Base-by-base conservation (phyloP, 2,329 filamentous ascomycete genomes). In the Calonectria ilicicola region DNA sequence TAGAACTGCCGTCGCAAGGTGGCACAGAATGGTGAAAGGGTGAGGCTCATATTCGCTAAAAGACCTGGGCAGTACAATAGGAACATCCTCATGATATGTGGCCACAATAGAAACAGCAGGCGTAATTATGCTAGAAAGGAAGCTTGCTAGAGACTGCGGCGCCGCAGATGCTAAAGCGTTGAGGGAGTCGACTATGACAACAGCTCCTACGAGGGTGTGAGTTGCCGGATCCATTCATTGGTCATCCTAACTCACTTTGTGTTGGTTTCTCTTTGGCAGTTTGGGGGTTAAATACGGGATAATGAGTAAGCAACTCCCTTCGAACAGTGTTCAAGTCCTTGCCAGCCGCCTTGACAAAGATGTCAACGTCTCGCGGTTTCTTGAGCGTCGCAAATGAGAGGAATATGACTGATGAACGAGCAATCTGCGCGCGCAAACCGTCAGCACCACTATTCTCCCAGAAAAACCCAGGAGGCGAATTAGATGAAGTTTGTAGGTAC, bases 1-100 rank as follows among this genome's bases (percentile, higher is more conserved):
- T 72, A 98, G 88, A 66, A 98, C 90, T 4, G 95, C 93, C 4
- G 97, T 99, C n/a, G 96, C 94, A 70, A 98, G 91, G 83, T 97
- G 97, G 56, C 89, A 90, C 26, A 98, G 87, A 1, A 95, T 86
- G 1, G 92, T 92, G 15, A 97, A 87, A 0, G 95, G 91, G 32
- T 91, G 85, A 1, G 95, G 95, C 21, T 90, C 86, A 83, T 94
- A 92, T 79, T 90, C 87, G 76, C 83, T 85, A 65, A 82, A 83
- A 9, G 82, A 81, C 42, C 70, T 83, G 35, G 81, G 83, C 83
- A 89, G 83, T 67, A 86, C 78, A 29, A 91, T 83, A 1, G 95
- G 93, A 5, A 96, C 89, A 83, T 98, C 96, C 65, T 89, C 87
- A 85, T 98, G 97, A 83, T 97, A 98, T 72, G 93, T 90, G 51